Base-by-base conservation (phyloP, 1,139 yeast genomes). In the Debaryomyces fabryi region DNA sequence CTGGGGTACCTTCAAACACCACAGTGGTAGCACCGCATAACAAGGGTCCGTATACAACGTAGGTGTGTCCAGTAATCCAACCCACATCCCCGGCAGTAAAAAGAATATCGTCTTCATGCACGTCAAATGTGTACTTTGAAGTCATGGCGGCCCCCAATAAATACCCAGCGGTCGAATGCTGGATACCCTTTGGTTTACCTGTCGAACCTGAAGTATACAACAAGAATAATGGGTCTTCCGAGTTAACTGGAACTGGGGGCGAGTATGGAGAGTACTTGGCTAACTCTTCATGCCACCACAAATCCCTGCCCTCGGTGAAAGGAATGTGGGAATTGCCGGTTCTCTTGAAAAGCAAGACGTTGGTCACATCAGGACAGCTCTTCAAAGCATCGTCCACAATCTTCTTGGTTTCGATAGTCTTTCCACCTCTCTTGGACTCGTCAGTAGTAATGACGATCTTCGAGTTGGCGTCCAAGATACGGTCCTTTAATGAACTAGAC, bases 51-150 rank as follows among this genome's bases (percentile, higher is more conserved):
- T 88, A 88, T 42, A 87, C 89, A 37, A 82, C 89, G 63, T 87
- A 88, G 2, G 93, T 82, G 69, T 88, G 96, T 48, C 96, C 96
- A 9, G 95, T 87, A 60, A 88, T 86, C 96, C 96, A 88, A 56
- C 96, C 96, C 51, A 88, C 83, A 65, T 88, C 96, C 60, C 95
- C 96, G 16, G 95, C 95, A 10, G 95, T 87, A 72, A 88, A 88
- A 51, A 88, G 70, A 27, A 81, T 72, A 62, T 88, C 96, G 40
- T 83, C 83, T 53, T 78, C 81, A 59, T 86, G 92, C 41, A 86
- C 81, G 63, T 88, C 95, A 68, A 88, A 88, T 35, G 85, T 82
- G 65, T 87, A 87, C 65, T 83, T 85, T 55, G 90, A 82, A 38
- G 91, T 81, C 56, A 86, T 60, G 48, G 80, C 61, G 2, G 95